phyloP scores from a whole-genome alignment of 2,329 filamentous ascomycete genomes.

The Chrysoporthe cubensis region DNA sequence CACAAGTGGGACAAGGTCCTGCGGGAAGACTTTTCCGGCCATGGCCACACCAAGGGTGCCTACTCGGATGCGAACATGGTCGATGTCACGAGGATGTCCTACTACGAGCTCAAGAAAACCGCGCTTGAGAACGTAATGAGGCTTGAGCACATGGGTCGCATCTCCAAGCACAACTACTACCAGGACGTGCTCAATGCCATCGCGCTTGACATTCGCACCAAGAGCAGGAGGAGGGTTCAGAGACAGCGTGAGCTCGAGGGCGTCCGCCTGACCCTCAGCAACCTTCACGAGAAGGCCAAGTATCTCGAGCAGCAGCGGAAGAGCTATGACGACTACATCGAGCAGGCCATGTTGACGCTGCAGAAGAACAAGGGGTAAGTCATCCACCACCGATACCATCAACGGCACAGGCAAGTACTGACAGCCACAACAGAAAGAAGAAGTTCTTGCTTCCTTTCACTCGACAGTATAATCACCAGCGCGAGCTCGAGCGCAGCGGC shows the following conservation, averaged over 20 bases:
- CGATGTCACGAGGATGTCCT: slow-evolving; percentile 87
- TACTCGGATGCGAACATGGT: slow-evolving; percentile 88
- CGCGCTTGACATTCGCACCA: slow-evolving; percentile 93
- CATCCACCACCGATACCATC: slow-evolving; percentile 8
- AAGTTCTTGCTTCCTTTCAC: slow-evolving; percentile 95
- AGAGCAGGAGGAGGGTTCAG: slow-evolving; percentile 90
- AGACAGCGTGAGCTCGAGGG: slow-evolving; percentile 88
- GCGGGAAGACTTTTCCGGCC: slow-evolving; percentile 76
- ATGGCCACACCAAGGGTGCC: slow-evolving; percentile 74
- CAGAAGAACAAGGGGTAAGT: slow-evolving; percentile 91
- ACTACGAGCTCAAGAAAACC: slow-evolving; percentile 89
- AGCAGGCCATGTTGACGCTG: slow-evolving; percentile 95
- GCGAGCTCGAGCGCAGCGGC: slow-evolving; percentile 88
- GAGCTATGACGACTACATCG: slow-evolving; percentile 98
- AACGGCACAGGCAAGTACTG: slow-evolving; percentile 29
- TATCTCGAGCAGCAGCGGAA: slow-evolving; percentile 96
- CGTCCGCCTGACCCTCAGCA: slow-evolving; percentile 73
- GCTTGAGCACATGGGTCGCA: slow-evolving; percentile 84
- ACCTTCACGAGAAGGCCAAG: slow-evolving; percentile 82
- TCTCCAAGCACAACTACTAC: slow-evolving; percentile 89
- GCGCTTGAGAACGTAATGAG: slow-evolving; percentile 92
- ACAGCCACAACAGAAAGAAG: slow-evolving; percentile 67
- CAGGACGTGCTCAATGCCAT: slow-evolving; percentile 98
- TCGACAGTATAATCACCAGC: slow-evolving; percentile 98
- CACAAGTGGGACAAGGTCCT: slow-evolving; percentile 83